Percentiles rank a stretch among this genome's conserved stretches.
Conservation (phyloP, 352 stramenopile genomes). For the Phytopythium cucurbitacearum region DNA sequence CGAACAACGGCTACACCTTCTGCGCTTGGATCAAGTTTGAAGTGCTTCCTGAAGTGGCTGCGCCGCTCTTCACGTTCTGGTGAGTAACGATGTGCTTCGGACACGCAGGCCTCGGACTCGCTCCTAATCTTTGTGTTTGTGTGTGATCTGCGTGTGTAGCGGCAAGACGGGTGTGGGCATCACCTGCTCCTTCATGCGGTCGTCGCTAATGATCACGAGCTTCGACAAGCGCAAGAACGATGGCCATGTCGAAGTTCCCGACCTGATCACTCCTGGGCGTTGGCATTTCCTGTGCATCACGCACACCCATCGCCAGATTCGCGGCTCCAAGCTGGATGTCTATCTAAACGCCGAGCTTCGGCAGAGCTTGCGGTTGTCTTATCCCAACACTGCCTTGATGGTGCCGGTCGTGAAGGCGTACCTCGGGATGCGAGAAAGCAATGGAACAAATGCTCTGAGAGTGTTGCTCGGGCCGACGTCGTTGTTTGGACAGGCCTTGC, state of each 20-base stretch:
- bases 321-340: conserved; percentile 78
- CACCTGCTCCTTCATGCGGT: conserved; percentile 72
- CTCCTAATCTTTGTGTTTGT: background rate
- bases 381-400: conserved; percentile 77
- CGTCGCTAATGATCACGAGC: conserved; percentile 73
- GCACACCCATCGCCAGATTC: conserved; percentile 82
- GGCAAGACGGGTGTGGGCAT: conserved; percentile 74
- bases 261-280: conserved; percentile 55
- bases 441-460: conserved; percentile 46
- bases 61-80: conserved; percentile 80
- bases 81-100: conserved; percentile 8
- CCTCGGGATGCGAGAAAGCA: conserved; percentile 74
- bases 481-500: conserved; percentile 56
- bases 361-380: conserved; percentile 70
- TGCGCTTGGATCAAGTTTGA: conserved; percentile 86
- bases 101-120: background rate
- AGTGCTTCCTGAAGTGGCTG: conserved; percentile 55
- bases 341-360: conserved; percentile 73
- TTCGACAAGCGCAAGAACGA: conserved; percentile 88
- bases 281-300: conserved; percentile 84
- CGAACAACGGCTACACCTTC: conserved; percentile 80
- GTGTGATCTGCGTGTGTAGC: conserved; percentile 12
- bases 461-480: conserved; percentile 60
- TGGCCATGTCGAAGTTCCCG: conserved; percentile 65
- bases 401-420: conserved; percentile 72